Evolutionary conservation across 1,139 yeast genomes (phyloP), one percentile per base, ranked within the genome.

Genomic region (Nematodospora anomalae): DNA sequence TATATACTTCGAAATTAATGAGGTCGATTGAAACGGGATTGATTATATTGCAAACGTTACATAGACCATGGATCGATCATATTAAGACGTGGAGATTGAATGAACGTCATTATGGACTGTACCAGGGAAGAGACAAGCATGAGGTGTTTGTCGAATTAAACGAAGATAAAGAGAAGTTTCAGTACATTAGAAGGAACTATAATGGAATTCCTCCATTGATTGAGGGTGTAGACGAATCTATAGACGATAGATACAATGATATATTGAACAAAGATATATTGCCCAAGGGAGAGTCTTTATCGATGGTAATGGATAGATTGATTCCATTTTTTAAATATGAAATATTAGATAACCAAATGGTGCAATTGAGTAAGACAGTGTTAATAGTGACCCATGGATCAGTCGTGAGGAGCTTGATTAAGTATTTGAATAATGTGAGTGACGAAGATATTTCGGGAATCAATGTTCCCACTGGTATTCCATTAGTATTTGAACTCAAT

Each of bases 391-490:
- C 87, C 1, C 95, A 85, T 58, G 95, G 95, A 2, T 78, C 86
- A 33, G 76, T 85, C 4, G 86, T 83, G 3, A 66, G 95, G 44
- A 80, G 88, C 15, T 61, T 83, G 25, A 67, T 83, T 38, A 83
- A 83, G 51, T 64, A 79, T 36, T 51, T 84, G 28, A 75, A 75
- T 43, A 60, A 64, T 3, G 74, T 83, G 3, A 67, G 76, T 30
- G 86, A 82, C 50, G 70, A 71, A n/a, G 81, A 76, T 38, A 83
- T 84, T 35, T 74, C 80, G 41, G 67, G 73, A 33, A 72, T 84
- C 34, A 83, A 84, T 53, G 82, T 83, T 8, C 92, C 95, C 2
- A 84, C 86, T 31, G 92, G 89, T 0, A 79, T 84, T 8, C 94
- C 94, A 4, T 62, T 84, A 40, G 76, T 80, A 26, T 64, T 79